Evolutionary conservation across 257 asterid genomes (phyloP).

Genomic region (Knoxia roxburghii): DNA sequence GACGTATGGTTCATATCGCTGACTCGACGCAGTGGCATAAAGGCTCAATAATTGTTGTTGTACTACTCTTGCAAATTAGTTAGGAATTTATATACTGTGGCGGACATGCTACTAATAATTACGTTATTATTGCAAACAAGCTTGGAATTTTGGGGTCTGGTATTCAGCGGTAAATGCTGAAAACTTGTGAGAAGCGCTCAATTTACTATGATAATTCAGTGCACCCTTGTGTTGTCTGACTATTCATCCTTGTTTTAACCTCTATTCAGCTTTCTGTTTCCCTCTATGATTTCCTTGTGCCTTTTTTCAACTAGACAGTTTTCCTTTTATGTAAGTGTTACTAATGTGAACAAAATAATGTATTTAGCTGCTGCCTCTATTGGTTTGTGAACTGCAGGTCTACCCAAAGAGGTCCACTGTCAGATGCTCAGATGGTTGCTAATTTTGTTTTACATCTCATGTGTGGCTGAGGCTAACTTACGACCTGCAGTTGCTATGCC

Average conservation of each 20-base stretch:
- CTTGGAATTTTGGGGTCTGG: neutral
- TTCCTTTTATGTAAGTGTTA: neutral
- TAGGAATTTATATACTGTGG: neutral
- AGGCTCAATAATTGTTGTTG: no score
- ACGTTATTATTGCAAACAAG: no score
- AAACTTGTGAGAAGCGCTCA: neutral
- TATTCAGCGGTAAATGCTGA: neutral
- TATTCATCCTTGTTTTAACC: neutral
- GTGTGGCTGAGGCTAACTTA: constrained; percentile 35
- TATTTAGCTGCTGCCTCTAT: neutral
- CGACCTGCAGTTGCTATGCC: constrained; percentile 27
- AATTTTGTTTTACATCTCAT: constrained; percentile 38
- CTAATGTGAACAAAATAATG: neutral
- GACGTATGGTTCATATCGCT: no score
- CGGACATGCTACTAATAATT: neutral
- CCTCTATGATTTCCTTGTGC: neutral
- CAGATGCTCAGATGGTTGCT: constrained; percentile 36
- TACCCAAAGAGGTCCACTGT: constrained; percentile 34
- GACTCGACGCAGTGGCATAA: no score
- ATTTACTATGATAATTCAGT: neutral
- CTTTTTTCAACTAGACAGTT: neutral
- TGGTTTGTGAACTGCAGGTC: constrained; percentile 41
- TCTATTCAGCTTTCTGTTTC: neutral
- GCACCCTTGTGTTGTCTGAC: neutral
- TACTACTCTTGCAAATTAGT: neutral